Percentiles rank a stretch among this genome's conserved stretches.
These are phyloP conservation scores for Chytriomyces hyalinus DNA, from an alignment of 192 early-diverging fungal genomes.

Conservation along the genomic window DNA sequence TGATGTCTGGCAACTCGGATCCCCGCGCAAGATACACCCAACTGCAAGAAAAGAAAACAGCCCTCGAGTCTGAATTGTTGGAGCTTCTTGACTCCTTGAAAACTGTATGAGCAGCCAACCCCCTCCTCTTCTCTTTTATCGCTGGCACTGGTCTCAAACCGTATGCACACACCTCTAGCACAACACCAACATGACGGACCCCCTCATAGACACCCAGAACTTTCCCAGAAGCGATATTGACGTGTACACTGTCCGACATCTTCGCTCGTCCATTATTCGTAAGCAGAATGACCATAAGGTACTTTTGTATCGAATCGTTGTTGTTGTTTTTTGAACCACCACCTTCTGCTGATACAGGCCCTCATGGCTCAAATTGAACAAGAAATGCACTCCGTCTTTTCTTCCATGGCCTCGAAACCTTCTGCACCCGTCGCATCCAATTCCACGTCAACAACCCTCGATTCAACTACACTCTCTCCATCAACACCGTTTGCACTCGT, in stretches of 20 bases:
- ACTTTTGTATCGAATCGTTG: no score
- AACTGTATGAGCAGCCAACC: not conserved
- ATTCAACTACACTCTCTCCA: not conserved
- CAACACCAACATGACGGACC: conserved; percentile 54
- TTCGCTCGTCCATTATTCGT: conserved; percentile 51
- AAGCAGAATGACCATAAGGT: conserved; percentile 60
- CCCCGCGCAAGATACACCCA: conserved; percentile 2
- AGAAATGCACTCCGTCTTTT: conserved; percentile 56
- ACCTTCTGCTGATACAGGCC: not conserved
- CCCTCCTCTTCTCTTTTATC: not conserved
- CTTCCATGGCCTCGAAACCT: not conserved
- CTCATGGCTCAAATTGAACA: conserved; percentile 62
- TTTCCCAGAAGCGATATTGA: conserved; percentile 76
- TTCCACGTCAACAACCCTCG: not conserved
- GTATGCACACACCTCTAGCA: conserved; percentile 34
- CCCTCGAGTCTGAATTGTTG: conserved; percentile 5
- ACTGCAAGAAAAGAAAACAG: not conserved
- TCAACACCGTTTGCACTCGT: conserved; percentile 24
- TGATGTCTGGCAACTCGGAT: not conserved
- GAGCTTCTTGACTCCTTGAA: conserved; percentile 19
- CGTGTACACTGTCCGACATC: conserved; percentile 60
- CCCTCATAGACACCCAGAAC: conserved; percentile 63
- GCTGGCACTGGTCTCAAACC: not conserved
- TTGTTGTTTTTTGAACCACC: no score
- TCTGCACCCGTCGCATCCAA: not conserved